Conservation (phyloP, 2,329 filamentous ascomycete genomes). For the Balansia obtecta region DNA sequence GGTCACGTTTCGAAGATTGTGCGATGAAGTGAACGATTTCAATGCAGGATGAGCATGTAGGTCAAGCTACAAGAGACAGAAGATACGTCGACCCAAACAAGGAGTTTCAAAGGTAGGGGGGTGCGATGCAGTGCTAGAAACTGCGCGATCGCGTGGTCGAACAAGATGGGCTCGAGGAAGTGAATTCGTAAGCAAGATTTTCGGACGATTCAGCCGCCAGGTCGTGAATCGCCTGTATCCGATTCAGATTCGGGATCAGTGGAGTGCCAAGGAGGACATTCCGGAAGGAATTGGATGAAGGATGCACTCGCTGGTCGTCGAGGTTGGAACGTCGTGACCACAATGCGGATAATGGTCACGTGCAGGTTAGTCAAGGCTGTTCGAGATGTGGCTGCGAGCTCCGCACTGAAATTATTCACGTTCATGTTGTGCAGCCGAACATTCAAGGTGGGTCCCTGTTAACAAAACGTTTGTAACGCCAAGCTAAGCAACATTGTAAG, state of each 20-base stretch:
- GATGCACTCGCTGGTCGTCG: background rate
- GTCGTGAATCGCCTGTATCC: background rate
- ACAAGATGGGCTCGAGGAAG: background rate
- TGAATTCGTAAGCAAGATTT: background rate
- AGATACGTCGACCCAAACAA: background rate
- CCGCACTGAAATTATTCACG: background rate
- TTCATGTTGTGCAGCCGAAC: background rate
- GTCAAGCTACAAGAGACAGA: background rate
- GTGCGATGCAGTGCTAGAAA: background rate
- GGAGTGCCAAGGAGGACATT: background rate
- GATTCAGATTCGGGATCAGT: background rate
- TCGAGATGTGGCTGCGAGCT: background rate
- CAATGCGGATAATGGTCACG: background rate
- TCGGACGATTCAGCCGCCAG: background rate
- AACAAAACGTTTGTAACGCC: no score
- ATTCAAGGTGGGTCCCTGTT: no score
- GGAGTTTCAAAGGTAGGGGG: background rate
- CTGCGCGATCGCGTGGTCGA: background rate
- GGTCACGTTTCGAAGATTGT: constrained; percentile 1
- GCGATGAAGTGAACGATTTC: background rate
- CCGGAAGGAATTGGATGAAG: background rate
- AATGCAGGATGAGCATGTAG: background rate
- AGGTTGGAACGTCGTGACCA: background rate
- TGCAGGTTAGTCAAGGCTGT: background rate
- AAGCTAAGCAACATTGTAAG: no score